Base-by-base conservation (phyloP, 306 rosid species). In the Cajanus cajan region DNA sequence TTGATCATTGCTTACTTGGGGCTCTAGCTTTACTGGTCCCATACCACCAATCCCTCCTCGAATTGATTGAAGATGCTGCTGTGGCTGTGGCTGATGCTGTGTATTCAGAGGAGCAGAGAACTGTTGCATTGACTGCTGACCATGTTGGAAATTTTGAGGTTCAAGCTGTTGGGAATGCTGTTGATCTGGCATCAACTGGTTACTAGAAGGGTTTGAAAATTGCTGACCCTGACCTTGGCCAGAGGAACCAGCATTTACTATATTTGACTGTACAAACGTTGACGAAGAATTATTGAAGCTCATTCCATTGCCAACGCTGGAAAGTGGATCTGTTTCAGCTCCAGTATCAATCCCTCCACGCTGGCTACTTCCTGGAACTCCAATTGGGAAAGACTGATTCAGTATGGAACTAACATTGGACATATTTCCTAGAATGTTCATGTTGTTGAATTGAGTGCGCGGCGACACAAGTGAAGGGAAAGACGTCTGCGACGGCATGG, bases 111-210 rank as follows among this genome's bases (percentile, higher is more conserved):
- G 83, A 73, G 89, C 57, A 77, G 97, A 86, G 85, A 92, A 90
- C 87, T 89, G 97, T 77, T 94, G 96, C 92, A 94, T 87, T 67
- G 97, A 77, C 88, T 87, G 97, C 84, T 88, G 98, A 80, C 85
- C 48, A 57, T 87, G 98, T 81, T 90, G 98, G 83, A 90, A 94
- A 74, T 84, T 88, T 74, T 87, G 97, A 50, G 92, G 55, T 41
- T 92, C 98, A 37, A 87, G 90, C 80, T 87, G 98, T 65, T 91
- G 98, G 61, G 94, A 83, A 77, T 90, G 96, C 57, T 89, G 98
- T 79, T 92, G 95, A 85, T 89, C 98, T 24, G 88, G 31, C 75
- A 92, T 72, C 76, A 94, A 73, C 85, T 90, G 98, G 79, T 85
- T 89, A 76, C 82, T 74, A 55, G 97, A 77, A 78, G 90, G 77